A percentile compares a stretch with the other conserved stretches of the same genome.
phyloP scores from a whole-genome alignment of 148 eudicot genomes.

The Rhododendron mucronatum region DNA sequence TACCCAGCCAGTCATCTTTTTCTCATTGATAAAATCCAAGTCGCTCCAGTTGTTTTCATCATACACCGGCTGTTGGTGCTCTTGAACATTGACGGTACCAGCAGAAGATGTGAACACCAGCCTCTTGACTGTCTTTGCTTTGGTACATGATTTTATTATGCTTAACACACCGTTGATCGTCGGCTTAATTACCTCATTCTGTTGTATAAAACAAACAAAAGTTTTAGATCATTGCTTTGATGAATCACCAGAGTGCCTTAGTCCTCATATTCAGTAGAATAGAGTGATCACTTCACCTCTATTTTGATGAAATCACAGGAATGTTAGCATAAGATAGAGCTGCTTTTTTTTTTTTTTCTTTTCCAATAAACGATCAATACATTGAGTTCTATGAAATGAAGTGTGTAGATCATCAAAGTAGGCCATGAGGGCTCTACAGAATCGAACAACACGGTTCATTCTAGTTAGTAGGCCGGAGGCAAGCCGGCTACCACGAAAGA shows the following conservation, averaged over 20 bases:
- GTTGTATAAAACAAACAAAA: conserved; percentile 1
- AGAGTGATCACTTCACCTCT: background rate
- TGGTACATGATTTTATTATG: conserved; percentile 72
- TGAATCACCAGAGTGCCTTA: background rate
- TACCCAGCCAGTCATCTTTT: conserved; percentile 96
- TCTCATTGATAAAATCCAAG: conserved; percentile 50
- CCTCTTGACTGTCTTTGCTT: conserved; percentile 64
- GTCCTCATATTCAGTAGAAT: background rate
- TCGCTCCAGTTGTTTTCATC: conserved; percentile 82
- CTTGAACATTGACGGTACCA: conserved; percentile 65
- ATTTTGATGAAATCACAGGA: background rate
- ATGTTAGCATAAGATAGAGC: background rate
- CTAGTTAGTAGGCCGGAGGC: too few relatives aligned
- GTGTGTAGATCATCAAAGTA: too few relatives aligned
- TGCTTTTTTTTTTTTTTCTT: too few relatives aligned
- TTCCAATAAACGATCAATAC: too few relatives aligned
- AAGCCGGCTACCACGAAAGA: too few relatives aligned
- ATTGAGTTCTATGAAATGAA: too few relatives aligned
- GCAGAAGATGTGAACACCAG: conserved; percentile 89
- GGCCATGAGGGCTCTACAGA: too few relatives aligned
- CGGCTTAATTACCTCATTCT: conserved; percentile 93
- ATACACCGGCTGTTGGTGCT: conserved; percentile 40
- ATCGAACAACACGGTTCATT: too few relatives aligned
- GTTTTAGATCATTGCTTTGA: background rate
- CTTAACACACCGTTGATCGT: conserved; percentile 64